phyloP scores from a whole-genome alignment of 371 early-diverging fungal genomes.

The Mitosporidium daphniae region DNA sequence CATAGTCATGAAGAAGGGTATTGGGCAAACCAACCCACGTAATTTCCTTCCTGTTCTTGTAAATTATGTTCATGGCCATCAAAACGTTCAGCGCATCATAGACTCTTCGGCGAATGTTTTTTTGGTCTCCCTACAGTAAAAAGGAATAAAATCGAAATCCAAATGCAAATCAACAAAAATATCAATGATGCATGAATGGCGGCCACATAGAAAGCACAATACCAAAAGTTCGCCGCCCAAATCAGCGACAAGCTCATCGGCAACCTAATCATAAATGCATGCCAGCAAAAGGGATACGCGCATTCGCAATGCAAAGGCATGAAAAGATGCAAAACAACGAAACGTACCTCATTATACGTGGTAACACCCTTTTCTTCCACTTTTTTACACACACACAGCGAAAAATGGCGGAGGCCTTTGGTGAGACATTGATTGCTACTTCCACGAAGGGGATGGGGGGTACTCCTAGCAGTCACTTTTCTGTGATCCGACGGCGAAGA shows the following conservation, averaged over 20 bases:
- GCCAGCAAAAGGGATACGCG: too few species aligned
- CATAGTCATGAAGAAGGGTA: too few species aligned
- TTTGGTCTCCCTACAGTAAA: conserved; percentile 15
- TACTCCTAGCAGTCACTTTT: too few species aligned
- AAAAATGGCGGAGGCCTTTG: conserved; percentile 20
- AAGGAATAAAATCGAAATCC: conserved; percentile 1
- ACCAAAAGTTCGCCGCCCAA: conserved; percentile 7
- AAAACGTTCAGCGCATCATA: conserved; percentile 38
- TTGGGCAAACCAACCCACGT: conserved; percentile 20
- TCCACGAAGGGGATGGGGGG: too few species aligned
- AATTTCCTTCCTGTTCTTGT: conserved; percentile 19
- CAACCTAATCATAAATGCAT: too few species aligned
- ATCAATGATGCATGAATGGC: conserved; percentile 1
- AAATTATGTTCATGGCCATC: conserved; percentile 25
- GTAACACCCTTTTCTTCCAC: conserved; percentile 17
- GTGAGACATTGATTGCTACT: too few species aligned
- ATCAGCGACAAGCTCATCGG: conserved; percentile 6
- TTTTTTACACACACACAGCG: conserved; percentile 19
- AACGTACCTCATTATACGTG: conserved; percentile 16
- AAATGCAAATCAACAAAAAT: conserved; percentile 1
- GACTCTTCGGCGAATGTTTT: conserved; percentile 31
- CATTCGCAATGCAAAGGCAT: too few species aligned
- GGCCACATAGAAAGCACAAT: conserved; percentile 6
- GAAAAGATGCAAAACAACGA: conserved; percentile 1
- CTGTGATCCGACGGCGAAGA: too few species aligned